These are phyloP conservation scores for Cnidoscolus chayamansa DNA, from an alignment of 441 rosid species.

Conservation along the genomic window DNA sequence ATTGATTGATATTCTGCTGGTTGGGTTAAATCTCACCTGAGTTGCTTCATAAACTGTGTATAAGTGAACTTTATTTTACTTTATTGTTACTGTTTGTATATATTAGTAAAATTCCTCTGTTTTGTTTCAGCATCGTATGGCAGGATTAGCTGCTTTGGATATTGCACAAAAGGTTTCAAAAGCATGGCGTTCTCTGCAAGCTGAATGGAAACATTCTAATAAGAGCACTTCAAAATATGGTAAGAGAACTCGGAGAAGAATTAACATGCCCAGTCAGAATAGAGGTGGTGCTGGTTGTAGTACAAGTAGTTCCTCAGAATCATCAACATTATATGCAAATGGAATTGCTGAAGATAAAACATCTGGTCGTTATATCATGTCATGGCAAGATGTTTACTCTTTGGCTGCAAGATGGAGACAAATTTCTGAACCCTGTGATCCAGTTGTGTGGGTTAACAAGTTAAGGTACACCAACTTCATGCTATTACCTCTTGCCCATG, in stretches of 20 bases:
- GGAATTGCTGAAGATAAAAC: conserved; percentile 63
- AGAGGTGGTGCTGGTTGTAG: conserved; percentile 98
- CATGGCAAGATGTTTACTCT: conserved; percentile 89
- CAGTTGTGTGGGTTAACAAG: conserved; percentile 96
- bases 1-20: neutral
- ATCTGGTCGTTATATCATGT: conserved; percentile 54
- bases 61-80: neutral
- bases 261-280: conserved; percentile 75
- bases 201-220: conserved; percentile 69
- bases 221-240: conserved; percentile 57
- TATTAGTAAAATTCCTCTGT: conserved; percentile 30
- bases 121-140: conserved; percentile 90
- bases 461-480: conserved; percentile 50
- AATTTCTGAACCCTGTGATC: conserved; percentile 99
- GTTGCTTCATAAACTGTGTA: neutral
- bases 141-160: conserved; percentile 93
- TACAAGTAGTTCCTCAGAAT: conserved; percentile 70
- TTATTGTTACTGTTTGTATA: conserved; percentile 14
- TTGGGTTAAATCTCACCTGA: neutral
- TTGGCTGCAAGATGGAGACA: conserved; percentile 97
- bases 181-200: conserved; percentile 83
- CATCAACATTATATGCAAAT: conserved; percentile 63
- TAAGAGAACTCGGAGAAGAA: conserved; percentile 67
- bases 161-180: conserved; percentile 91
- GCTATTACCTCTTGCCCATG: conserved; percentile 3